Base-by-base conservation (phyloP, 1,139 yeast genomes). In the Kluyveromyces marxianus region DNA sequence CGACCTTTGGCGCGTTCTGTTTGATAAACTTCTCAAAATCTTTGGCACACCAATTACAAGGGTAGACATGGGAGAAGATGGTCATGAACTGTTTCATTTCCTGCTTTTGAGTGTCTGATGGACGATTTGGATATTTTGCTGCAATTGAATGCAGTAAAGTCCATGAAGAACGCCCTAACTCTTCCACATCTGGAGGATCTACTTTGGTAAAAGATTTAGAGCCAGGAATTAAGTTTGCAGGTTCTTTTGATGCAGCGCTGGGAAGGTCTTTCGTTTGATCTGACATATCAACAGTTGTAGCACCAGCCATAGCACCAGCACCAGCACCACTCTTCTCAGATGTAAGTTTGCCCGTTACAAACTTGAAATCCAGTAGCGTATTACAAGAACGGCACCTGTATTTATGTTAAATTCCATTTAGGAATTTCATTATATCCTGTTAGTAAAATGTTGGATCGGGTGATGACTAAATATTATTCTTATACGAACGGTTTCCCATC, bases 31-130 rank as follows among this genome's bases (percentile, higher is more conserved):
- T 66, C 47, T 79, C 75, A 64, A 94, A 87, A 61, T 90, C 97
- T 41, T 77, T 78, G 0, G 95, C 97, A 68, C 98, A 94, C 69
- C 78, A 82, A 86, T 94, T 83, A 66, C 98, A 92, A 2, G 99
- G 99, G 59, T 92, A 92, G 41, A 90, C 72, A 52, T 81, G 79
- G 3, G 95, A 81, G 63, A 92, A 88, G 5, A 87, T 70, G 21
- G 68, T 69, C 44, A 92, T 62, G 55, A 92, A 90, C 48, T 77
- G 76, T 44, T 69, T 70, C 81, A 92, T 77, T 52, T 89, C 95
- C 7, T 65, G 59, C 63, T 90, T 92, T 54, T 88, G 79, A 27
- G 69, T 67, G 4, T 59, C 60, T 4, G 76, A 62, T 1, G 98
- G 95, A 1, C 59, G 64, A 35, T 75, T 81, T 0, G 98, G 97